These are phyloP conservation scores for Exserohilum turcica DNA, from an alignment of 2,329 filamentous ascomycete species.

Conservation along the genomic window DNA sequence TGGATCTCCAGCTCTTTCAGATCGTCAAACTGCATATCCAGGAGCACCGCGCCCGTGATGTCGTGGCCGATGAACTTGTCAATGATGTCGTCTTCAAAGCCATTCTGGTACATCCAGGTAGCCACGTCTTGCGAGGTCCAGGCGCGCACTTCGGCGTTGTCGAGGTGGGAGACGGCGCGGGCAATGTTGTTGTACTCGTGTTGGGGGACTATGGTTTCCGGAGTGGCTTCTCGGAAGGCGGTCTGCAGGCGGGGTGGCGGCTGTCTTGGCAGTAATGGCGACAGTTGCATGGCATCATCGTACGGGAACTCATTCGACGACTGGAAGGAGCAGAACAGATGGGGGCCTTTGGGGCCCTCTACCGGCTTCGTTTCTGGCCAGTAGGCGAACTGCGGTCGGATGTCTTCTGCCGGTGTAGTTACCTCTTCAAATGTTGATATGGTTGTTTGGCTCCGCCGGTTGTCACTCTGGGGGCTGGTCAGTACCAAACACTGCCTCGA, in stretches of 20 bases:
- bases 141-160: slow-evolving; percentile 62
- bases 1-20: slow-evolving; percentile 79
- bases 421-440: slow-evolving; percentile 85
- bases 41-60: slow-evolving; percentile 83
- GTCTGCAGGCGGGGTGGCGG: slow-evolving; percentile 51
- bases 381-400: slow-evolving; percentile 65
- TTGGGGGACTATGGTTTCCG: slow-evolving; percentile 45
- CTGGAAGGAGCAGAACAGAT: slow-evolving; percentile 78
- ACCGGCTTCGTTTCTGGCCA: slow-evolving; percentile 68
- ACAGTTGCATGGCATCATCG: slow-evolving; percentile 67
- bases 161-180: slow-evolving; percentile 60
- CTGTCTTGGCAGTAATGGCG: slow-evolving; percentile 72
- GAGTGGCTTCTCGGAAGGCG: slow-evolving; percentile 47
- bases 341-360: slow-evolving; percentile 81
- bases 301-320: slow-evolving; percentile 59
- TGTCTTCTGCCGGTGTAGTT: slow-evolving; percentile 70
- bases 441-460: slow-evolving; percentile 77
- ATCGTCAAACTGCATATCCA: slow-evolving; percentile 91
- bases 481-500: slow-evolving; percentile 17
- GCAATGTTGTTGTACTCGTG: slow-evolving; percentile 60
- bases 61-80: slow-evolving; percentile 90
- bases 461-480: slow-evolving; percentile 57
- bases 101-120: slow-evolving; percentile 83
- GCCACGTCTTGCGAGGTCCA: slow-evolving; percentile 81
- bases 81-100: slow-evolving; percentile 76